Evolutionary conservation across 164 flowering plant species (phyloP).

Genomic region (Aristolochia californica): DNA sequence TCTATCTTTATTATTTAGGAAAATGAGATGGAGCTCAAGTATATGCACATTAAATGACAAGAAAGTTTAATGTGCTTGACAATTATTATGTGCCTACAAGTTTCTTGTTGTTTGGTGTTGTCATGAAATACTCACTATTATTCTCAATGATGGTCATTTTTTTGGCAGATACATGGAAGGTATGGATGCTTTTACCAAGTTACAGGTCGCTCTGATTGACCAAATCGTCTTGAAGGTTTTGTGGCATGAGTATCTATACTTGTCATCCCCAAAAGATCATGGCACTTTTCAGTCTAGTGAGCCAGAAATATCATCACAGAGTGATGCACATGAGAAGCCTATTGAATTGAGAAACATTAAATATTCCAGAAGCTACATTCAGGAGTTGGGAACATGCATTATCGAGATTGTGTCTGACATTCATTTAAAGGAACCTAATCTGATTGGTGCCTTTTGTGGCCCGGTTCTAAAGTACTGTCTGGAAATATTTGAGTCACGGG

Average conservation of each 20-base stretch:
- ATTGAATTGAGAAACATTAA: slow-evolving; percentile 20
- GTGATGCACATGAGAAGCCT: slow-evolving; percentile 12
- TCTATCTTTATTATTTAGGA: background rate
- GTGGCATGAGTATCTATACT: slow-evolving; percentile 55
- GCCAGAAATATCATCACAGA: slow-evolving; percentile 13
- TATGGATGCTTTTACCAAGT: slow-evolving; percentile 28
- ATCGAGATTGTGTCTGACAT: slow-evolving; percentile 51
- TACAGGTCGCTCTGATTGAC: slow-evolving; percentile 38
- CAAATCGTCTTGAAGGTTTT: slow-evolving; percentile 52
- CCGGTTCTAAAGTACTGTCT: slow-evolving; percentile 46
- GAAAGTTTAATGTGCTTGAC: background rate
- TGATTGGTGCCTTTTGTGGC: slow-evolving; percentile 40
- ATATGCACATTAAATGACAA: background rate
- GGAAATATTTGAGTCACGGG: slow-evolving; percentile 28
- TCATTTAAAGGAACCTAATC: slow-evolving; percentile 23
- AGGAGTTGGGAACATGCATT: slow-evolving; percentile 63
- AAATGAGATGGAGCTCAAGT: background rate
- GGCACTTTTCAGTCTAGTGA: slow-evolving; percentile 13
- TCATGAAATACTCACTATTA: background rate
- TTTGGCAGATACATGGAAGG: slow-evolving; percentile 45
- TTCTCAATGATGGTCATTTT: slow-evolving; percentile 4
- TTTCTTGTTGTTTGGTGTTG: background rate
- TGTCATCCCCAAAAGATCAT: slow-evolving; percentile 19
- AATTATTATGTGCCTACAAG: background rate
- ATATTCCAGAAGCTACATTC: slow-evolving; percentile 27